phyloP scores from a whole-genome alignment of 768 basidiomycete genomes.

The Pulveroboletus sp. region DNA sequence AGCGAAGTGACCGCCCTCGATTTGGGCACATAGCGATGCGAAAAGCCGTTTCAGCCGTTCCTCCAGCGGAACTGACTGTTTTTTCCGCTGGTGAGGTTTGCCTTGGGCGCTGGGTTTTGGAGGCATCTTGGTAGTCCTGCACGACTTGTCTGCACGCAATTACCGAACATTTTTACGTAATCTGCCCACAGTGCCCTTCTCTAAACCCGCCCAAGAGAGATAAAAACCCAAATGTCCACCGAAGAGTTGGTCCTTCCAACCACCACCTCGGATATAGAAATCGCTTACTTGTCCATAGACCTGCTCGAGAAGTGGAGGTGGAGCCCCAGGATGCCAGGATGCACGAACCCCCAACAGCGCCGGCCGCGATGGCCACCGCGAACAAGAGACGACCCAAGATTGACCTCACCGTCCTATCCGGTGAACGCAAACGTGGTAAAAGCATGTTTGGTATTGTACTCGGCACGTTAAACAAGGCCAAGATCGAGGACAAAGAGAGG shows the following conservation, averaged over 20 bases:
- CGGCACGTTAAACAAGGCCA: constrained; percentile 83
- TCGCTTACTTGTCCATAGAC: constrained; percentile 17
- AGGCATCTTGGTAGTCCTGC: constrained; percentile 14
- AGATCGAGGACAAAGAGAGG: constrained; percentile 80
- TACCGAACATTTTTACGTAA: constrained; percentile 25
- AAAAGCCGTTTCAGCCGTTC: constrained; percentile 55
- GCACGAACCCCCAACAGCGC: constrained; percentile 42
- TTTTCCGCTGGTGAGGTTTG: constrained; percentile 16
- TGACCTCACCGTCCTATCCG: constrained; percentile 50
- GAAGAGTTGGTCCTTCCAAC: constrained; percentile 43
- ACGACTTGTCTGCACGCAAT: constrained; percentile 13
- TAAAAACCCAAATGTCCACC: constrained; percentile 42
- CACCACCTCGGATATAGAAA: not conserved
- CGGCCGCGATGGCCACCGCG: constrained; percentile 40
- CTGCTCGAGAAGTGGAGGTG: constrained; percentile 29
- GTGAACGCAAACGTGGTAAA: constrained; percentile 81
- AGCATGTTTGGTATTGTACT: constrained; percentile 82
- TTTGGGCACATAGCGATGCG: constrained; percentile 78
- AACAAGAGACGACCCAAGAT: constrained; percentile 70
- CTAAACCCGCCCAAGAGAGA: constrained; percentile 1
- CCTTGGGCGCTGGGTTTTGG: constrained; percentile 8
- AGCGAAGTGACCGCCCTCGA: constrained; percentile 82
- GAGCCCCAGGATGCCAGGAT: constrained; percentile 33
- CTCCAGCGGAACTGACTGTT: constrained; percentile 19
- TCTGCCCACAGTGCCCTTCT: not conserved